These are phyloP conservation scores for Trichothecium sympodiale DNA, from an alignment of 2,329 filamentous ascomycete genomes.

Conservation along the genomic window DNA sequence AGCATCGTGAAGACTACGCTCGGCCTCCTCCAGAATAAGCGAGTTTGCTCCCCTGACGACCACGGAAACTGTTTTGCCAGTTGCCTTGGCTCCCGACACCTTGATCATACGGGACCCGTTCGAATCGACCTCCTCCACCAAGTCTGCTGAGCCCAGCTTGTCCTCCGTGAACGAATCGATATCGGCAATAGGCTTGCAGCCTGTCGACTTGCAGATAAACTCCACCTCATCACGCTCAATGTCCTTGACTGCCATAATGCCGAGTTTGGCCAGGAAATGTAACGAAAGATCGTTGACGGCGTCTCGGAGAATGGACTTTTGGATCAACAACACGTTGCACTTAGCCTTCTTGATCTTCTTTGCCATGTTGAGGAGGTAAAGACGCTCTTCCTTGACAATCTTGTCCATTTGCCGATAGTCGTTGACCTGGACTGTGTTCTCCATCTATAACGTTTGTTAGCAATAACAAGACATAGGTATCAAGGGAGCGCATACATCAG, in stretches of 20 bases:
- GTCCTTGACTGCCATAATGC: conserved; percentile 92
- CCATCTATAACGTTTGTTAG: conserved; percentile 54
- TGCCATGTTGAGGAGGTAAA: conserved; percentile 95
- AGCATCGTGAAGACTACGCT: conserved; percentile 92
- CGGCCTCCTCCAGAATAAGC: conserved; percentile 91
- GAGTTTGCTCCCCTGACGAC: conserved; percentile 90
- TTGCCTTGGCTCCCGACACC: conserved; percentile 78
- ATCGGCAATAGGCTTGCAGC: conserved; percentile 97
- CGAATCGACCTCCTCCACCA: conserved; percentile 84
- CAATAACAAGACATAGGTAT: neutral
- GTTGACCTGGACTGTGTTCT: conserved; percentile 98
- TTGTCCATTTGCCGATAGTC: conserved; percentile 99
- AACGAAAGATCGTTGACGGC: conserved; percentile 95
- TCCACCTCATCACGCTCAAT: conserved; percentile 98
- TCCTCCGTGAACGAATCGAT: conserved; percentile 98
- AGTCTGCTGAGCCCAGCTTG: conserved; percentile 86
- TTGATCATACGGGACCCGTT: conserved; percentile 89
- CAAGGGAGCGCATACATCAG: conserved; percentile 55
- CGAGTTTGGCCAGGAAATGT: conserved; percentile 94
- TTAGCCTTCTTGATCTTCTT: conserved; percentile 99
- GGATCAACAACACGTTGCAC: conserved; percentile 95
- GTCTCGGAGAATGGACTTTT: conserved; percentile 96
- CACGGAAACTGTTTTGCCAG: conserved; percentile 84
- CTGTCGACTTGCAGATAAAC: conserved; percentile 98
- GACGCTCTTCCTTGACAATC: conserved; percentile 97